These are phyloP conservation scores for Leccinum longicurvipes DNA, from an alignment of 768 basidiomycete genomes.

Conservation along the genomic window DNA sequence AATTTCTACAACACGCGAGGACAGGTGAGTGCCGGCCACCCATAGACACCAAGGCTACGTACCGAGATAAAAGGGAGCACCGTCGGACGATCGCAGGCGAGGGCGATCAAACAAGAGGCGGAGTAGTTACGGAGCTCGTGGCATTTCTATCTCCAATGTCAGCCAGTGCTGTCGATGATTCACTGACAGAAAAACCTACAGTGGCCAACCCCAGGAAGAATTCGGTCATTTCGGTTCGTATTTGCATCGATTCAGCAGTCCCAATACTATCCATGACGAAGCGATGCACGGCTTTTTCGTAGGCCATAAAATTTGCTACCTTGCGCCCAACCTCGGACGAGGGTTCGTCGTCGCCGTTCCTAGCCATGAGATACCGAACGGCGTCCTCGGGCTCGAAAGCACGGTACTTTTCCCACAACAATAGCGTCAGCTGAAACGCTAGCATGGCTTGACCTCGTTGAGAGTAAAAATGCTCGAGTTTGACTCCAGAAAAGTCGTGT, in stretches of 20 bases:
- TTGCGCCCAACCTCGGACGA: constrained; percentile 30
- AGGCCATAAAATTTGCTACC: constrained; percentile 32
- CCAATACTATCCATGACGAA: constrained; percentile 41
- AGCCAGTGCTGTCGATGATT: not conserved
- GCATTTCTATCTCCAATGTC: constrained; percentile 35
- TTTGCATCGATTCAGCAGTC: constrained; percentile 18
- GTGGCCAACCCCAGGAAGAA: constrained; percentile 47
- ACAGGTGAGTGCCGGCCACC: not conserved
- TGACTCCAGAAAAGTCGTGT: constrained; percentile 24
- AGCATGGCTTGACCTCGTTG: constrained; percentile 40
- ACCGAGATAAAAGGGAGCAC: constrained; percentile 33
- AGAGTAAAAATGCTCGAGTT: constrained; percentile 35
- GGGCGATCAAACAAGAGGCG: constrained; percentile 38
- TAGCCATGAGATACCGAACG: constrained; percentile 37
- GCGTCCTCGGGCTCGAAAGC: constrained; percentile 43
- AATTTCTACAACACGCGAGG: constrained; percentile 15
- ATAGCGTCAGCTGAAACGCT: constrained; percentile 43
- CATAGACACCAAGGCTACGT: not conserved
- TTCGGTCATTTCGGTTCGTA: constrained; percentile 29
- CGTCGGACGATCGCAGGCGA: constrained; percentile 39
- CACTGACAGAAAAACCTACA: constrained; percentile 26
- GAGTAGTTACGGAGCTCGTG: constrained; percentile 46
- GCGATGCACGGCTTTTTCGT: constrained; percentile 36
- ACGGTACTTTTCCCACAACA: constrained; percentile 36
- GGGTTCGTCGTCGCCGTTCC: constrained; percentile 26